Percentiles rank a stretch among this genome's conserved stretches.
Conservation (phyloP, 805 yeast species). For the Pichia nakasei region DNA sequence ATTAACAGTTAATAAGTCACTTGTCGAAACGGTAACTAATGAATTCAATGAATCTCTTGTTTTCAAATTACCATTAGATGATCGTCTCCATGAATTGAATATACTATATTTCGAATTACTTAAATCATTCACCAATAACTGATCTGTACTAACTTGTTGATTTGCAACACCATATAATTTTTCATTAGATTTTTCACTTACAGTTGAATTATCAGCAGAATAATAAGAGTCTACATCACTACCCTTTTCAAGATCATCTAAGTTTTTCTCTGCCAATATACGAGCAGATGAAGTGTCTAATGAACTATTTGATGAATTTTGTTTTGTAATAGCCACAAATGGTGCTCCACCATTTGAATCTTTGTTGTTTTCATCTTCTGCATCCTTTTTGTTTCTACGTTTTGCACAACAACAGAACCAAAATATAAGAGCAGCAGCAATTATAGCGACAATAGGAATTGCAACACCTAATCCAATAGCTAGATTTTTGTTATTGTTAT, state of each 20-base stretch:
- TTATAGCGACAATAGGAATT: conserved; percentile 51
- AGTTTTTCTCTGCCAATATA: conserved; percentile 42
- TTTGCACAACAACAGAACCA: conserved; percentile 47
- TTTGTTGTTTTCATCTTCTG: conserved; percentile 19
- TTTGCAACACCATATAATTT: conserved; percentile 7
- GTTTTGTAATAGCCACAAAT: conserved; percentile 29
- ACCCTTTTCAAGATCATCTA: conserved; percentile 39
- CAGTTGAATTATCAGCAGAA: conserved; percentile 37
- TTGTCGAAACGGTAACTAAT: conserved; percentile 77
- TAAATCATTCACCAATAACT: no score
- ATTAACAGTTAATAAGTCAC: conserved; percentile 70
- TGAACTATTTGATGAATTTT: conserved; percentile 4
- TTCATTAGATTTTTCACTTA: conserved; percentile 34
- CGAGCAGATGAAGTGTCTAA: conserved; percentile 4
- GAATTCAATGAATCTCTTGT: conserved; percentile 63
- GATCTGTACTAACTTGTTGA: conserved; percentile 31
- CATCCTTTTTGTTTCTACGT: conserved; percentile 31
- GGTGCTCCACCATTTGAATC: conserved; percentile 15
- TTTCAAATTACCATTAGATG: conserved; percentile 30
- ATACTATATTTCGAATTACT: no score
- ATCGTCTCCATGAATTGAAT: conserved; percentile 55
- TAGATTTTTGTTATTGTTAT: conserved; percentile 34
- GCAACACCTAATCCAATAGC: conserved; percentile 91
- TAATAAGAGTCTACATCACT: conserved; percentile 16
- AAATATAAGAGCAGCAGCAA: conserved; percentile 39